A percentile compares a stretch with the other conserved stretches of the same genome.
Conservation (phyloP, 2,329 filamentous ascomycete species). For the Daldinia sp. region DNA sequence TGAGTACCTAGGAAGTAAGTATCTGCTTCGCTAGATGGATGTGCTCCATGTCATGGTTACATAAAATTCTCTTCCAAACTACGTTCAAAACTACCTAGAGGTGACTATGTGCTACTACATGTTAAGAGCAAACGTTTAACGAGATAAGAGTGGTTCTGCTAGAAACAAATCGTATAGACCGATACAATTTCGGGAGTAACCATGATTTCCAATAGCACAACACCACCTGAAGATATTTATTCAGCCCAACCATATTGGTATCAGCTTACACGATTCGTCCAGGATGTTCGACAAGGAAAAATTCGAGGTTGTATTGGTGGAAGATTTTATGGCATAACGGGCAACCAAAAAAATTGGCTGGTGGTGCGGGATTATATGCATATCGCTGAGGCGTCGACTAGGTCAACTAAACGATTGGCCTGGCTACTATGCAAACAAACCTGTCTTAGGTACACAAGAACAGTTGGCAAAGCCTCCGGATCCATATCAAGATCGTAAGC, state of each 20-base stretch:
- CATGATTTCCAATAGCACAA: not conserved
- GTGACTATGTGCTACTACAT: not conserved
- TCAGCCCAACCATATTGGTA: not conserved
- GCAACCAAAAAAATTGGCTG: conserved; percentile 1
- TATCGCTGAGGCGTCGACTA: conserved; percentile 16
- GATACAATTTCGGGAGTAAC: not conserved
- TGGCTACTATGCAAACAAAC: conserved; percentile 10
- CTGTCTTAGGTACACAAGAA: conserved; percentile 18
- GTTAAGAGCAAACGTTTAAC: not conserved
- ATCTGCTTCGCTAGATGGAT: not conserved
- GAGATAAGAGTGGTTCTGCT: not conserved
- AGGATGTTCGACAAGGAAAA: not conserved
- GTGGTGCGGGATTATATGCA: conserved; percentile 26
- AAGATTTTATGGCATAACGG: conserved; percentile 16
- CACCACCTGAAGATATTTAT: too few species aligned
- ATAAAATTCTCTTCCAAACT: not conserved
- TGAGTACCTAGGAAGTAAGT: not conserved
- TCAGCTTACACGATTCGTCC: not conserved
- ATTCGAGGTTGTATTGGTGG: conserved; percentile 22
- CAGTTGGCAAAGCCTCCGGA: conserved; percentile 26
- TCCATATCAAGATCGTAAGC: conserved; percentile 6
- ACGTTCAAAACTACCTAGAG: not conserved
- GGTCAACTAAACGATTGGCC: conserved; percentile 22
- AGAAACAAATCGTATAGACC: not conserved
- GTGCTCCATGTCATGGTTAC: not conserved